Evolutionary conservation across 306 rosid species (phyloP), one percentile per base, ranked within the genome.

Genomic region (Casuarina cunninghamiana): DNA sequence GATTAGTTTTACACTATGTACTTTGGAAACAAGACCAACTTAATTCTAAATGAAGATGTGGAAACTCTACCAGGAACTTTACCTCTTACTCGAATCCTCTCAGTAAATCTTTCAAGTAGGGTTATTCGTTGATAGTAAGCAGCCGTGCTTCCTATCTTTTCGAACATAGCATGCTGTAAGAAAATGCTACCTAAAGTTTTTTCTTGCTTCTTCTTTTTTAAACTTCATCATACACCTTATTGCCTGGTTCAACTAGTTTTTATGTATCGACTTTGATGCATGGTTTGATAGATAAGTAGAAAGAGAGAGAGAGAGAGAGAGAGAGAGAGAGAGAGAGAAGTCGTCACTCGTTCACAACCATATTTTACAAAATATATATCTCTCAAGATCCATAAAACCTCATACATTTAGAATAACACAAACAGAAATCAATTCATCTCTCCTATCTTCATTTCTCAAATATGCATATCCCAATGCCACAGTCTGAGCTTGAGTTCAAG

Each of bases 401-500:
- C 82, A 75, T 72, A 78, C 78, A 81, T 73, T 76, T 65, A 77
- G 83, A 79, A 69, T 53, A 85, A 79, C 75, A 45, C 49, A 76
- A 63, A 32, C 71, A 63, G 19, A 73, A 75, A 45, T 72, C 73
- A 42, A 55, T n/a, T 54, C 69, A 69, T 72, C 74, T 55, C 80
- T 57, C 71, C 76, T 49, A 67, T 42, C 87, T 77, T 90, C 86
- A 90, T 75, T 92, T 93, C 76, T 95, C 98, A 84, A 95, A 95
- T 79, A 93, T 79, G 90, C 99, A 95, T 77, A 95, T 91, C 75
- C 99, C 99, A 84, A 93, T 83, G 79, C 90, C 99, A 84, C 91
- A 83, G 71, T 91, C 98, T 4, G 87, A 85, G 53, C 68, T 84
- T 50, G 90, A 68, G 73, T 70, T 94, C 16, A 90, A 79, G 80